Evolutionary conservation across 2,329 filamentous ascomycete species (phyloP), one percentile per base, ranked within the genome.

Genomic region (Cercospora nicotianae): DNA sequence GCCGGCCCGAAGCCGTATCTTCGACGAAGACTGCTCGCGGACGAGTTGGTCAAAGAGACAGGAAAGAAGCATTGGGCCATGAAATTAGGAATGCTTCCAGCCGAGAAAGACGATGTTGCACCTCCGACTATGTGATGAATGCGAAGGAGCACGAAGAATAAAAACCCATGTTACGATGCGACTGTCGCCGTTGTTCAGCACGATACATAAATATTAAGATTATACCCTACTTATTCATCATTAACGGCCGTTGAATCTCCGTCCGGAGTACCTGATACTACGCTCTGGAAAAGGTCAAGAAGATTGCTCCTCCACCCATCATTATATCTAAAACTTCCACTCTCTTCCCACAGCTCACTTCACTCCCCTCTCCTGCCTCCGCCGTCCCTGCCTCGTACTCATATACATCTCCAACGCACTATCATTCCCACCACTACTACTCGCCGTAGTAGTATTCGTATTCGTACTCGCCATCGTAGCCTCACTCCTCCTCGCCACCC

Each of bases 371-470:
- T 55, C 48, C 30, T 23, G 13, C 9, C 61, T 60, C 3, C 68
- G 66, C 53, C 70, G 68, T 20, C 67, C 69, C 23, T 69, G 57
- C 30, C 70, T 65, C 26, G 68, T 72, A 61, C 66, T 70, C 72
- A 80, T 74, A 65, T 79, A 79, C 73, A 79, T 76, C 42, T 80
- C 78, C 68, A 80, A 68, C 30, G 78, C 77, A 66, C 77, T 79
- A 23, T 72, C 74, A 62, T 71, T 72, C 57, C 73, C 76, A 30
- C 74, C 75, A 8, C 42, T 71, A 33, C 31, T 33, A n/a, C n/a
- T n/a, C 31, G 6, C 31, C 36, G 68, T 65, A 8, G 68, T 42
- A 42, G 36, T 42, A 42, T 42, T 42, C 12, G 33, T 68, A 60
- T 73, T 69, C 68, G 72, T 75, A 9, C 66, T 66, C 18, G 64